A percentile compares a stretch with the other conserved stretches of the same genome.
Conservation (phyloP, 164 flowering plant species). For the Umbellularia californica region DNA sequence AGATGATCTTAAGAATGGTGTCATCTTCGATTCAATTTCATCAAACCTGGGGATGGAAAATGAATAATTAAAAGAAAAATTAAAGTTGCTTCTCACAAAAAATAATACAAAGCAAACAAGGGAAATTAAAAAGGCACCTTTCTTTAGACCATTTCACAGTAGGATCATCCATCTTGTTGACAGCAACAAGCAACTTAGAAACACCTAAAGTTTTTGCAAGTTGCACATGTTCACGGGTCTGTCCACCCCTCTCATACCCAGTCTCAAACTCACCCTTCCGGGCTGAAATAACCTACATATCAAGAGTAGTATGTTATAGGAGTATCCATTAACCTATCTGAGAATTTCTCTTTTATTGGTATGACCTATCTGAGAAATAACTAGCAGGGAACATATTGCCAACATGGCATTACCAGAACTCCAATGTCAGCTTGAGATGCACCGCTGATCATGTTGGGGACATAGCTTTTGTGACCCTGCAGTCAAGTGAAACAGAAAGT, state of each 20-base stretch:
- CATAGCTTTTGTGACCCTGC: constrained; percentile 99
- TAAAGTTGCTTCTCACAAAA: not conserved
- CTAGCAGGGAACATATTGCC: not conserved
- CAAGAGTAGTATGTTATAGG: not conserved
- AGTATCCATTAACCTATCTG: not conserved
- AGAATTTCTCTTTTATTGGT: not conserved
- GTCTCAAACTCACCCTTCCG: constrained; percentile 99
- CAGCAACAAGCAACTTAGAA: constrained; percentile 85
- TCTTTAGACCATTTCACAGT: constrained; percentile 94
- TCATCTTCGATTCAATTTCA: constrained; percentile 93
- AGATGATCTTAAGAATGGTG: constrained; percentile 70
- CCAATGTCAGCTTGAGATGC: constrained; percentile 99
- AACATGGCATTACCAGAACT: constrained; percentile 54
- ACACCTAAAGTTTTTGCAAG: constrained; percentile 99
- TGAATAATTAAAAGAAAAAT: not conserved
- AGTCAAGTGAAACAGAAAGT: constrained; percentile 12
- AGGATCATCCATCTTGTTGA: constrained; percentile 98
- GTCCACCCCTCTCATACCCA: constrained; percentile 98
- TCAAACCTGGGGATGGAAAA: constrained; percentile 50
- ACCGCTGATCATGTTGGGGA: constrained; percentile 99
- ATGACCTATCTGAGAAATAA: not conserved
- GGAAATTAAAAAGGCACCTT: constrained; percentile 38
- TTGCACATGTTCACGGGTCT: constrained; percentile 98
- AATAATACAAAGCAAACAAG: not conserved
- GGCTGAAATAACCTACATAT: constrained; percentile 85